Evolutionary conservation across 805 yeast genomes (phyloP).

Genomic region (Pichia manshurica): DNA sequence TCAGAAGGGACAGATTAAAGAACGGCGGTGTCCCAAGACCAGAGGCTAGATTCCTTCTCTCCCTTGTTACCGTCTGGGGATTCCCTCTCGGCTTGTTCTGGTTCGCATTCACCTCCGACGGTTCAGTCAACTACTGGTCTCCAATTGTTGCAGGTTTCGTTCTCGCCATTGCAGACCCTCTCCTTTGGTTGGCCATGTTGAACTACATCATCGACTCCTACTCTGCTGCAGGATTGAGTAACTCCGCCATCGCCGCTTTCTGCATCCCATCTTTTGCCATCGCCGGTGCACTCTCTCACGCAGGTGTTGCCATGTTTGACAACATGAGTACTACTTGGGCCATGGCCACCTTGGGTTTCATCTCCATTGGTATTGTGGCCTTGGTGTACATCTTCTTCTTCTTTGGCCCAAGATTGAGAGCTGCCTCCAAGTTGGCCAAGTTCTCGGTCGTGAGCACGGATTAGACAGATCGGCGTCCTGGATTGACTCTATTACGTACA

Average conservation of each 20-base stretch:
- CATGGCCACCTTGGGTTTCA: conserved; percentile 31
- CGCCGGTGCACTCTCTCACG: conserved; percentile 33
- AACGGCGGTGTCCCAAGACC: conserved; percentile 32
- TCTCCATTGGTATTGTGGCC: conserved; percentile 29
- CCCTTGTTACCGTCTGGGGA: conserved; percentile 33
- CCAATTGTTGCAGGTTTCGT: conserved; percentile 31
- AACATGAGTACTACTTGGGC: conserved; percentile 34
- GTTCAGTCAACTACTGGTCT: conserved; percentile 31
- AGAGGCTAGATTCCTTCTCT: conserved; percentile 30
- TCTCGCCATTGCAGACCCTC: conserved; percentile 31
- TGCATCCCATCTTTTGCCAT: conserved; percentile 33
- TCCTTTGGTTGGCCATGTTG: conserved; percentile 33
- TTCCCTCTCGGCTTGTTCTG: conserved; percentile 33
- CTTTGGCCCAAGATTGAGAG: conserved; percentile 30
- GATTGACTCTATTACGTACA: too few relatives aligned
- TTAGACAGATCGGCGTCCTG: too few relatives aligned
- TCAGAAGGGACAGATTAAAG: conserved; percentile 26
- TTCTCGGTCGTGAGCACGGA: conserved; percentile 6
- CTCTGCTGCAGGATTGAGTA: conserved; percentile 29
- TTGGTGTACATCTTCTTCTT: conserved; percentile 31
- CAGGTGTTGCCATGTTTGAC: conserved; percentile 35
- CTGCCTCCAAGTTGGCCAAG: conserved; percentile 28
- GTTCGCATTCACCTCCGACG: conserved; percentile 32
- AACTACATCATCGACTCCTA: conserved; percentile 32
- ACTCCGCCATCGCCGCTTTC: conserved; percentile 34